Conservation (phyloP, 371 early-diverging fungal species). For the Syncephalis plumigaleata region DNA sequence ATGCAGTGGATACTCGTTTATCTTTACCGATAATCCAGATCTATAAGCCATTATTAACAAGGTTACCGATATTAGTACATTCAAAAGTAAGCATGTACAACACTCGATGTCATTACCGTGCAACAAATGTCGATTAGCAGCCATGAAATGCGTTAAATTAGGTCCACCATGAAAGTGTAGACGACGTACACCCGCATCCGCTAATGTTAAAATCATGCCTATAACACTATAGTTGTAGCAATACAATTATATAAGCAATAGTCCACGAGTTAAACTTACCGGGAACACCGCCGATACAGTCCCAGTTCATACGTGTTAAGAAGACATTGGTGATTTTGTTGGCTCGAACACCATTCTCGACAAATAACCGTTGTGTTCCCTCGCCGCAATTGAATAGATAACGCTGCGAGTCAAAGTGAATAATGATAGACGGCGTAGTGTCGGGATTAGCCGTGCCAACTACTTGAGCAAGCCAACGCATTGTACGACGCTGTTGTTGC, state of each 20-base stretch:
- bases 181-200: conserved; percentile 47
- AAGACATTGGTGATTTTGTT: conserved; percentile 56
- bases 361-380: conserved; percentile 73
- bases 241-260: neutral
- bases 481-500: conserved; percentile 12
- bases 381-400: conserved; percentile 93
- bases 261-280: conserved; percentile 18
- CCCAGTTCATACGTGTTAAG: conserved; percentile 64
- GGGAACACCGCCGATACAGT: conserved; percentile 74
- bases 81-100: too few relatives aligned
- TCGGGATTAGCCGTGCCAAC: conserved; percentile 50
- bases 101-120: conserved; percentile 18
- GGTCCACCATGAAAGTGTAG: conserved; percentile 48
- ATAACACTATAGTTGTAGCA: too few relatives aligned
- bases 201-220: conserved; percentile 80
- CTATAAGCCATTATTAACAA: neutral
- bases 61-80: too few relatives aligned
- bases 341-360: conserved; percentile 52
- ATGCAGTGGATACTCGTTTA: neutral
- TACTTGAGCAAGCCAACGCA: conserved; percentile 66
- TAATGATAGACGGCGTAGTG: conserved; percentile 52
- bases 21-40: neutral
- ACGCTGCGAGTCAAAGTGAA: conserved; percentile 58
- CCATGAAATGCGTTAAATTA: conserved; percentile 66
- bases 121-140: conserved; percentile 59